Conservation (phyloP, 352 stramenopile genomes). For the Phytophthora aleatoria region DNA sequence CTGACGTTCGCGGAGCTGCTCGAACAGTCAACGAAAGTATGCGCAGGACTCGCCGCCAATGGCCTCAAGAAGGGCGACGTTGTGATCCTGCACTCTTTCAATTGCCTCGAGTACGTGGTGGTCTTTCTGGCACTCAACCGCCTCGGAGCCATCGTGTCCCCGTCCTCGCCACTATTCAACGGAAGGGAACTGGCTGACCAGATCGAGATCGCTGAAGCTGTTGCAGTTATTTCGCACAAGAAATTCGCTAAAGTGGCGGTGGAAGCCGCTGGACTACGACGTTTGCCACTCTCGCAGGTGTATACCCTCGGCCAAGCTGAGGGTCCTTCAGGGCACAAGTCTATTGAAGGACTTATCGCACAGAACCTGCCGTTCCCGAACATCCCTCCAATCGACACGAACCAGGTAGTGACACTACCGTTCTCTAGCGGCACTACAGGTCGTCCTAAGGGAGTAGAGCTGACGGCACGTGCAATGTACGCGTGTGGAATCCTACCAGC, state of each 20-base stretch:
- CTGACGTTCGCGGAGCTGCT: conserved; percentile 47
- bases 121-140: conserved; percentile 54
- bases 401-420: conserved; percentile 59
- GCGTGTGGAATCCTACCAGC: conserved; percentile 72
- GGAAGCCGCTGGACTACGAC: conserved; percentile 29
- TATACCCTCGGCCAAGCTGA: conserved; percentile 35
- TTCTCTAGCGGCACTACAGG: conserved; percentile 95
- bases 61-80: conserved; percentile 59
- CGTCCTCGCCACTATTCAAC: conserved; percentile 50
- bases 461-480: conserved; percentile 85
- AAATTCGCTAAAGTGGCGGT: conserved; percentile 38
- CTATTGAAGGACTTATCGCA: conserved; percentile 36
- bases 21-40: conserved; percentile 34
- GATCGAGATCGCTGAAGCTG: conserved; percentile 37
- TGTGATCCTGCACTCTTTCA: conserved; percentile 60
- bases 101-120: conserved; percentile 67
- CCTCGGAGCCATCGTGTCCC: conserved; percentile 48
- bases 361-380: conserved; percentile 32
- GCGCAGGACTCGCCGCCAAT: conserved; percentile 41
- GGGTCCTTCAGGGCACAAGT: conserved; percentile 10
- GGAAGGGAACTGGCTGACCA: conserved; percentile 42
- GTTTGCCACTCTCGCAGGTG: conserved; percentile 22
- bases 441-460: conserved; percentile 89
- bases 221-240: conserved; percentile 48
- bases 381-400: conserved; percentile 31